Base-by-base conservation (phyloP, 148 eudicot genomes). In the Rhododendron simsii region DNA sequence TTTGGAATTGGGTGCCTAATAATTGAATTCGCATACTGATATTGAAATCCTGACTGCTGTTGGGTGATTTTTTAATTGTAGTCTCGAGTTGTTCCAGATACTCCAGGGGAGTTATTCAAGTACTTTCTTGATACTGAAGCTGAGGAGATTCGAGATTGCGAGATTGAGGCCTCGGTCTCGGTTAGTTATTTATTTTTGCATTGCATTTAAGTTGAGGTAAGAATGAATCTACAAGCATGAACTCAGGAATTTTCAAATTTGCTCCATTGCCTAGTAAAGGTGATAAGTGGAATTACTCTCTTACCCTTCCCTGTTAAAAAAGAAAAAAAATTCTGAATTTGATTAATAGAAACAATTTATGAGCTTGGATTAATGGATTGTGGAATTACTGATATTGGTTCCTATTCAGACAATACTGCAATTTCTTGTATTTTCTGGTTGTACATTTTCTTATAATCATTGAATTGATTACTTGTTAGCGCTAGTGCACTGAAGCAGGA, bases 101-200 rank as follows among this genome's bases (percentile, higher is more conserved):
- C 94, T 73, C 85, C 83, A 1, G 88, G 88, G 23, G 93, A 79
- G 84, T 84, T 97, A 86, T 89, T 95, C n/a, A 98, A 97, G 91
- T 95, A 94, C 89, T 93, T 95, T 71, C 96, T 97, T 78, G 98
- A 97, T 88, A 95, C 98, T 5, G 98, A 97, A 87, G 99, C 99
- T 90, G 98, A 90, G 63, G 99, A 95, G 89, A 88, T 97, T 87
- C 74, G 99, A 97, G 93, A 92, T 97, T 81, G 93, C 98, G 44
- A 89, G 95, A 78, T 86, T 97, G 90, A 93, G 98, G 85, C 96
- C 95, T 53, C 91, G 4, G 39, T 37, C 39, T 37, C 39, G 95
- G 99, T 90, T 59, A 83, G 90, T 93, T 82, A 8, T 87, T 84
- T 28, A 33, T 28, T 33, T 33, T 75, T 75, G 44, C 7, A 3